phyloP scores from a whole-genome alignment of 495 filamentous ascomycete species.

The Astrothelium macrocarpum region DNA sequence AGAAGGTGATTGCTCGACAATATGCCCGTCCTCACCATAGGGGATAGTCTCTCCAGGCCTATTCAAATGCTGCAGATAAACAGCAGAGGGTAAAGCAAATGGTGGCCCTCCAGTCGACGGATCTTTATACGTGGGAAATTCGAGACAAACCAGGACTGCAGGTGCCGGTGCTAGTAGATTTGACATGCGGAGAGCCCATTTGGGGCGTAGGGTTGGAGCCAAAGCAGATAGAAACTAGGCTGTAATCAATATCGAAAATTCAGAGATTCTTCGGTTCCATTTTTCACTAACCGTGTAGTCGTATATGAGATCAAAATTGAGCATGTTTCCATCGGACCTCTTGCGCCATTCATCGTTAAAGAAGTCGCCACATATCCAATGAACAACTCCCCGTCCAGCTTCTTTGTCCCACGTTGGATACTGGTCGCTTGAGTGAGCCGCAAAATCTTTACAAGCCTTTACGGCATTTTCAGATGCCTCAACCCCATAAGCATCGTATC shows the following conservation, averaged over 20 bases:
- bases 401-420: conserved; percentile 41
- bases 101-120: conserved; percentile 58
- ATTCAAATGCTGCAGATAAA: conserved; percentile 58
- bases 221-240: conserved; percentile 73
- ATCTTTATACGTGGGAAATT: conserved; percentile 67
- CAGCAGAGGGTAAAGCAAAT: conserved; percentile 49
- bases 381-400: conserved; percentile 44
- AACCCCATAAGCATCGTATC: conserved; percentile 55
- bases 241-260: not conserved
- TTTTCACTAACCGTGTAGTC: conserved; percentile 62
- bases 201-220: conserved; percentile 48
- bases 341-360: conserved; percentile 54
- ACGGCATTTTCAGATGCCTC: conserved; percentile 54
- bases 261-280: not conserved
- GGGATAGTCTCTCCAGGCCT: conserved; percentile 55
- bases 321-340: conserved; percentile 35
- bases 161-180: conserved; percentile 50
- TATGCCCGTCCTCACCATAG: conserved; percentile 49
- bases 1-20: conserved; percentile 38
- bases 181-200: conserved; percentile 60
- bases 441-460: conserved; percentile 43
- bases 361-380: conserved; percentile 61
- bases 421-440: conserved; percentile 11
- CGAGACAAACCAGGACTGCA: conserved; percentile 63
- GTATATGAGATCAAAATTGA: conserved; percentile 66